Evolutionary conservation across 2,329 filamentous ascomycete species (phyloP).

Genomic region (Ophiostoma pallidulum): DNA sequence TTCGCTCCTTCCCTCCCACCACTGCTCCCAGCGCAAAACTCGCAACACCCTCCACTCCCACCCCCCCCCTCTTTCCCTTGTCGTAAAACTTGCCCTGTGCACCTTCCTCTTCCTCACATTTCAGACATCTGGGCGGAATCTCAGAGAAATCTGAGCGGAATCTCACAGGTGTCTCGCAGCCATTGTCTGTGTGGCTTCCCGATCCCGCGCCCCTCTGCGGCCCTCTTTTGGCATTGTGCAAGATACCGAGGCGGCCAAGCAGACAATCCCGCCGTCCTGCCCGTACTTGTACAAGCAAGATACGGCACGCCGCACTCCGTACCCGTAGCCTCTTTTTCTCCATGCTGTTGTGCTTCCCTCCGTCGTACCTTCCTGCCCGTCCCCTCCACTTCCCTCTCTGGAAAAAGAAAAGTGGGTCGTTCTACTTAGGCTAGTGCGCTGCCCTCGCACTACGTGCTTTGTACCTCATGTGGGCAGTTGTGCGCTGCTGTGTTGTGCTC

Average conservation of each 20-base stretch:
- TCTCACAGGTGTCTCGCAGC: too few species aligned
- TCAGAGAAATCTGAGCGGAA: too few species aligned
- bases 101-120: neutral
- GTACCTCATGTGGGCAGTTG: neutral
- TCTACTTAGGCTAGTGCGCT: slow-evolving; percentile 11
- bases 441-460: neutral
- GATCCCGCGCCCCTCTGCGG: too few species aligned
- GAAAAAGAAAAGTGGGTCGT: slow-evolving; percentile 10
- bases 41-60: too few species aligned
- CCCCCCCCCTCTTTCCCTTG: too few species aligned
- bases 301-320: neutral
- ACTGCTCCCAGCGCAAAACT: neutral
- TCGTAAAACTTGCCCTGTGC: too few species aligned
- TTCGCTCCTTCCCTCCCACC: neutral
- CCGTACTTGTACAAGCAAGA: neutral
- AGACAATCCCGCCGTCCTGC: neutral
- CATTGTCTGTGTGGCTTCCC: too few species aligned
- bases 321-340: neutral
- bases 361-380: neutral
- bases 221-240: too few species aligned
- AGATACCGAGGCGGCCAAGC: too few species aligned
- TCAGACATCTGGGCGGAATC: too few species aligned
- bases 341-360: neutral
- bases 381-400: slow-evolving; percentile 10
- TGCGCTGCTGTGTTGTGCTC: slow-evolving; percentile 11